phyloP scores from a whole-genome alignment of 1,284 basidiomycete genomes.

The Exobasidium cylindrosporum region DNA sequence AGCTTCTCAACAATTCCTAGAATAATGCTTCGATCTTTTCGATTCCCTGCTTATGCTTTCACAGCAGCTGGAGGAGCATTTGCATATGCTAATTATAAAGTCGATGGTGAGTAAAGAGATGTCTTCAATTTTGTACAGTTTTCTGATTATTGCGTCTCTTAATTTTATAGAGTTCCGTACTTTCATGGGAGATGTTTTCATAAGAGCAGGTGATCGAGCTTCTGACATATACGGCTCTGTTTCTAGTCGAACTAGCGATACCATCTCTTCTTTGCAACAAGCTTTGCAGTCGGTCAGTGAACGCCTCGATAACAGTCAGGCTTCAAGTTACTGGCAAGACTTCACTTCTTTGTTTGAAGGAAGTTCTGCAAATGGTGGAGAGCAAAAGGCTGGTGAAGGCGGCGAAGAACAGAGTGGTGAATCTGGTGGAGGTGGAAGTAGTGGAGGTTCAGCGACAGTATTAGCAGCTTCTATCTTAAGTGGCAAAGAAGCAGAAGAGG shows the following conservation, averaged over 20 bases:
- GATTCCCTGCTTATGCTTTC: constrained; percentile 44
- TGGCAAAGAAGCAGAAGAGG: constrained; percentile 9
- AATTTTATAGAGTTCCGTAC: constrained; percentile 25
- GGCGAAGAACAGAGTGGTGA: constrained; percentile 6
- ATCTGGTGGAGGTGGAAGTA: background rate
- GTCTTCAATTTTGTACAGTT: background rate
- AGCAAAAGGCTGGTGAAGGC: constrained; percentile 15
- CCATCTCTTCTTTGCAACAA: constrained; percentile 17
- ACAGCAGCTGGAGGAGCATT: constrained; percentile 46
- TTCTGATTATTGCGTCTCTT: constrained; percentile 5
- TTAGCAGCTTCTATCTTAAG: constrained; percentile 13
- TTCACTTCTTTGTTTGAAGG: constrained; percentile 10
- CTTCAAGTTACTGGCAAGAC: constrained; percentile 8
- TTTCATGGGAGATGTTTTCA: constrained; percentile 24
- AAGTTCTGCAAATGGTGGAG: background rate
- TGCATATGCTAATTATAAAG: constrained; percentile 51
- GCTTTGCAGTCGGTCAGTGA: constrained; percentile 17
- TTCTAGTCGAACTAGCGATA: constrained; percentile 4
- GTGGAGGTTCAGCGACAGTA: constrained; percentile 11
- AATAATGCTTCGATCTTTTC: constrained; percentile 36
- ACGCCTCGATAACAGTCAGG: constrained; percentile 3
- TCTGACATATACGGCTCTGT: constrained; percentile 13
- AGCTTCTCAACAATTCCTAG: constrained; percentile 50
- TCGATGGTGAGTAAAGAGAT: constrained; percentile 30
- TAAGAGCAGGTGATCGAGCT: constrained; percentile 24